Conservation (phyloP, 2,329 filamentous ascomycete species). For the Phialophora expanda region DNA sequence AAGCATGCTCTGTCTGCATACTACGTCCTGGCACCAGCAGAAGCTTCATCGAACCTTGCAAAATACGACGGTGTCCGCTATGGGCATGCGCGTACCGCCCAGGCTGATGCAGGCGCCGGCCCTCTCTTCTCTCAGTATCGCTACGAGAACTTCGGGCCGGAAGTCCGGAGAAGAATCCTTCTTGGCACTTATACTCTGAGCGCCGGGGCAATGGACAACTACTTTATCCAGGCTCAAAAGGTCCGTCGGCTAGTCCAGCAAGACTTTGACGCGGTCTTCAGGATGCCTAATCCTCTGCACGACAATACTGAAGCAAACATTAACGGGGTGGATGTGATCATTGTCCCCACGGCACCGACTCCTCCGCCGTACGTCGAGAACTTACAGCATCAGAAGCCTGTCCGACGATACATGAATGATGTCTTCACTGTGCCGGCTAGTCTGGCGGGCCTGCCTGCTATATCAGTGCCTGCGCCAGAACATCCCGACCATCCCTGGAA, state of each 20-base stretch:
- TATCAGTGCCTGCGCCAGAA: slow-evolving; percentile 73
- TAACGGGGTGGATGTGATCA: slow-evolving; percentile 77
- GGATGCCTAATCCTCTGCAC: slow-evolving; percentile 68
- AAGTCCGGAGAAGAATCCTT: slow-evolving; percentile 85
- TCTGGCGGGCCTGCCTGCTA: slow-evolving; percentile 84
- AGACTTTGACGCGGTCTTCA: slow-evolving; percentile 85
- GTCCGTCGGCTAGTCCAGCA: slow-evolving; percentile 80
- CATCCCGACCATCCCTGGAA: slow-evolving; percentile 33
- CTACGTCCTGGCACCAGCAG: slow-evolving; percentile 92
- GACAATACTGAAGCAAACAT: slow-evolving; percentile 46
- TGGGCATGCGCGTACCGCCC: slow-evolving; percentile 62
- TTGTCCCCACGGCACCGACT: slow-evolving; percentile 85
- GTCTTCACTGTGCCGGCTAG: slow-evolving; percentile 95
- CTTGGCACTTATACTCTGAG: slow-evolving; percentile 89
- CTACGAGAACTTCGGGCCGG: slow-evolving; percentile 75
- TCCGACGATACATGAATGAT: slow-evolving; percentile 90
- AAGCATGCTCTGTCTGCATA: slow-evolving; percentile 87
- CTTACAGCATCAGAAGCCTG: slow-evolving; percentile 52
- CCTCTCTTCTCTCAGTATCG: slow-evolving; percentile 79
- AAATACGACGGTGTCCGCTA: slow-evolving; percentile 98
- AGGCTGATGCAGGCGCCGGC: slow-evolving; percentile 60
- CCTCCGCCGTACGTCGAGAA: slow-evolving; percentile 69
- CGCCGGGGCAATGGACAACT: slow-evolving; percentile 90
- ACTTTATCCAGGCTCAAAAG: slow-evolving; percentile 92
- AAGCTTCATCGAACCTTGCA: slow-evolving; percentile 92